These are phyloP conservation scores for Coemansia umbellata DNA, from an alignment of 192 early-diverging fungal species.

Conservation along the genomic window DNA sequence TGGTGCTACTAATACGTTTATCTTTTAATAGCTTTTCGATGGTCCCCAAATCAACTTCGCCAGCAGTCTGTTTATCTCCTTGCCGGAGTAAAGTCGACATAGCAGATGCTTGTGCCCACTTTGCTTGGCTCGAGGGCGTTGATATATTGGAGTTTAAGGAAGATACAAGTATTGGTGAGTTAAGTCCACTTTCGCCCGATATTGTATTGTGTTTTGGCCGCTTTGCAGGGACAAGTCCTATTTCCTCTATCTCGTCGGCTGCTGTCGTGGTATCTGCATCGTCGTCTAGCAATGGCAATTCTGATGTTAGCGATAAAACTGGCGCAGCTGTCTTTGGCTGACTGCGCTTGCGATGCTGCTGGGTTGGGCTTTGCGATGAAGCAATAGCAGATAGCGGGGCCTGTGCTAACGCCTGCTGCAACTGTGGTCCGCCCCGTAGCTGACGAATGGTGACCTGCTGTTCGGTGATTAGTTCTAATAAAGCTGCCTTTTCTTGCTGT, in stretches of 20 bases:
- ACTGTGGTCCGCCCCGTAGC: slow-evolving; percentile 14
- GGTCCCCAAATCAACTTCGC: slow-evolving; percentile 4
- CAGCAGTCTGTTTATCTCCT: background rate
- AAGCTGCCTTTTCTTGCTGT: slow-evolving; percentile 30
- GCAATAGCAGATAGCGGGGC: background rate
- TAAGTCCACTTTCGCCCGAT: background rate
- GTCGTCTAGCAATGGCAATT: too few species aligned
- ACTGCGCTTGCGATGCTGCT: slow-evolving; percentile 8
- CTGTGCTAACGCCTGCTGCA: background rate
- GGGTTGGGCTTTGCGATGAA: slow-evolving; percentile 3
- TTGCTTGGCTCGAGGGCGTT: background rate
- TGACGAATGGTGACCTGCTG: slow-evolving; percentile 43
- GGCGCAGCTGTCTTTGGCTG: background rate
- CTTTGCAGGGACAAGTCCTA: background rate
- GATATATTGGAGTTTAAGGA: too few species aligned
- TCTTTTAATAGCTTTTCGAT: slow-evolving; percentile 19
- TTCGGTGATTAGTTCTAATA: slow-evolving; percentile 47
- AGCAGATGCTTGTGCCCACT: background rate
- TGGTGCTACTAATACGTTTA: slow-evolving; percentile 21
- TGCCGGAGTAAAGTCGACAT: background rate
- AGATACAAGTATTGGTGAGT: too few species aligned
- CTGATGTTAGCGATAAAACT: background rate
- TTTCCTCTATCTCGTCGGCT: background rate
- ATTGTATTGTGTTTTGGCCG: background rate
- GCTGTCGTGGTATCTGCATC: too few species aligned